Evolutionary conservation across 2,329 filamentous ascomycete species (phyloP), one percentile per base, ranked within the genome.

Genomic region (Xylariaceae sp.): DNA sequence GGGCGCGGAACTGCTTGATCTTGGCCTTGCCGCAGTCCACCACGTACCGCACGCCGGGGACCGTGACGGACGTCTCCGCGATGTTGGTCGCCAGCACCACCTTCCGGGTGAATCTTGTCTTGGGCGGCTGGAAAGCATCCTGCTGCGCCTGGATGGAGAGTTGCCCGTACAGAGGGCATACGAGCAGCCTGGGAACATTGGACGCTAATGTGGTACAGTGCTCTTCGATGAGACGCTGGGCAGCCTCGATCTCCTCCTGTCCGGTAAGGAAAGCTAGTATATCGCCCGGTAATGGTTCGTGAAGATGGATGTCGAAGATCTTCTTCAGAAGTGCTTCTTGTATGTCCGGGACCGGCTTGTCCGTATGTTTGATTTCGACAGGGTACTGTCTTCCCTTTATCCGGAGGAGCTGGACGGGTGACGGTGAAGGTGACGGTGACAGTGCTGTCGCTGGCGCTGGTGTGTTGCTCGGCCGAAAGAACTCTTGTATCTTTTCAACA

Each of bases 61-160:
- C 89, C 0, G 92, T 98, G 43, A 98, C 85, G 1, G 92, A 97
- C 0, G 92, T 97, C 61, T 98, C 92, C n/a, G 92, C 92, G 53
- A 98, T 97, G 56, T 98, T 98, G 11, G 92, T 98, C 0, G 89
- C 83, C 1, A 98, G 69, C 0, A 98, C 88, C 9, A 97, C 74
- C 57, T 97, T 97, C 30, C 92, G 76, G 0, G 87, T 94, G 40
- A 73, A 75, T n/a, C 72, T 71, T 2, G 79, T 76, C 39, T 78
- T 78, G 15, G 85, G 74, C 1, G 85, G 84, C 38, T 82, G 71
- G 59, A 98, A 97, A 8, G 94, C 88, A 15, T 80, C 76, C 50
- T 94, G 85, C 53, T 98, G 92, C 0, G 85, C 84, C 37, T 83
- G 77, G 50, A 92, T 88, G 1, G 90, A 85, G 5, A 98, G 73